These are phyloP conservation scores for Candida piceae DNA, from an alignment of 805 yeast species.

Conservation along the genomic window DNA sequence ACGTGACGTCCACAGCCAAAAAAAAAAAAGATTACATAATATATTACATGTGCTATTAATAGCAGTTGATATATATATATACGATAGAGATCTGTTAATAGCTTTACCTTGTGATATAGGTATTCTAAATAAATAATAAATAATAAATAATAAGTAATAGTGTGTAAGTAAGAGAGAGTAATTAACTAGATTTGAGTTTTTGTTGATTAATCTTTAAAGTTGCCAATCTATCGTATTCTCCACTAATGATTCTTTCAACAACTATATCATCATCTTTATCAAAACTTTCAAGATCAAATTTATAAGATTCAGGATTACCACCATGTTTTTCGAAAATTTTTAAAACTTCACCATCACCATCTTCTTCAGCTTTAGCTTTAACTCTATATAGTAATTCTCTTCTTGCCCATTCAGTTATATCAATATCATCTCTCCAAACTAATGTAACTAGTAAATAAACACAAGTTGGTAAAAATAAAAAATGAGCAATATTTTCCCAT, in stretches of 20 bases:
- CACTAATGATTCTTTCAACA: slow-evolving; percentile 74
- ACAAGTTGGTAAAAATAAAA: slow-evolving; percentile 67
- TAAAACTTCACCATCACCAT: slow-evolving; percentile 50
- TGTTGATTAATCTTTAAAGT: slow-evolving; percentile 46
- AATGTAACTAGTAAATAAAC: slow-evolving; percentile 48
- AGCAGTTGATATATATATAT: too few species aligned
- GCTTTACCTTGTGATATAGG: too few species aligned
- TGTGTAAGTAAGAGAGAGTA: too few species aligned
- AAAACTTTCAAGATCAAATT: slow-evolving; percentile 50
- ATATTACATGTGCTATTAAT: too few species aligned
- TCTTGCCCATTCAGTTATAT: slow-evolving; percentile 72
- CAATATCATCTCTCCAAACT: slow-evolving; percentile 45
- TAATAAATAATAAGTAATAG: too few species aligned
- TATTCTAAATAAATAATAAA: too few species aligned
- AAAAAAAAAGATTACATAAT: too few species aligned
- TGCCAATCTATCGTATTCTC: slow-evolving; percentile 73
- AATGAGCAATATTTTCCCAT: slow-evolving; percentile 76
- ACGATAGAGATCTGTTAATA: too few species aligned
- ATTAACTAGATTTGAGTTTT: slow-evolving; percentile 5
- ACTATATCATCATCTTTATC: slow-evolving; percentile 70
- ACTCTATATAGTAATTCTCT: slow-evolving; percentile 75
- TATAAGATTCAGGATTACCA: slow-evolving; percentile 35
- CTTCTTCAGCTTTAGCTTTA: slow-evolving; percentile 58
- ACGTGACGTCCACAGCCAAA: too few species aligned
- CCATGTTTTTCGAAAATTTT: slow-evolving; percentile 34